A percentile compares a stretch with the other conserved stretches of the same genome.
These are phyloP conservation scores for Fomitiporia mediterranea DNA, from an alignment of 1,284 basidiomycete genomes.

Conservation along the genomic window DNA sequence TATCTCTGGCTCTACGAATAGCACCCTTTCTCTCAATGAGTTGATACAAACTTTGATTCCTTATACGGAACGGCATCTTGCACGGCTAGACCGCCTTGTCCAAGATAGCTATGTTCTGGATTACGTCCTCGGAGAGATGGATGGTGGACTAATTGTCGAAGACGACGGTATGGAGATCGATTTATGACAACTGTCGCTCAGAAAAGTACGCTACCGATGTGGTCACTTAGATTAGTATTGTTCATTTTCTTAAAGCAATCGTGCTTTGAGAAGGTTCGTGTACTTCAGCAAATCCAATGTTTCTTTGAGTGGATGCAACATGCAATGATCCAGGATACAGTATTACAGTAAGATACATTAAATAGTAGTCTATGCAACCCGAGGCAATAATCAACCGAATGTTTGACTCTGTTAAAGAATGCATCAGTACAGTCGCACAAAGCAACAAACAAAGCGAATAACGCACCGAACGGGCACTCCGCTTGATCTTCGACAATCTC, in stretches of 20 bases:
- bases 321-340: too few species aligned
- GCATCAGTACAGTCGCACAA: slow-evolving; percentile 21
- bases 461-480: slow-evolving; percentile 78
- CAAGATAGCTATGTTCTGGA: slow-evolving; percentile 95
- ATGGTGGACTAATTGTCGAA: slow-evolving; percentile 63
- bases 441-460: slow-evolving; percentile 2
- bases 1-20: slow-evolving; percentile 29
- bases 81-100: slow-evolving; percentile 79
- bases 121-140: slow-evolving; percentile 91
- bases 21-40: slow-evolving; percentile 57
- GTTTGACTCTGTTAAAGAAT: slow-evolving; percentile 61
- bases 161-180: slow-evolving; percentile 24
- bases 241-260: background rate
- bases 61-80: slow-evolving; percentile 90
- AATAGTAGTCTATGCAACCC: background rate
- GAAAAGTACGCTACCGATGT: slow-evolving; percentile 8
- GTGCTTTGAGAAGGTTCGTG: background rate
- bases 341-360: slow-evolving; percentile 11
- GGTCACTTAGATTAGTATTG: background rate
- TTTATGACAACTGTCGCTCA: background rate
- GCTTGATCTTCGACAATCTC: slow-evolving; percentile 84
- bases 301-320: too few species aligned
- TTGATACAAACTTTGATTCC: slow-evolving; percentile 84
- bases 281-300: background rate
- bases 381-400: slow-evolving; percentile 50